Evolutionary conservation across 2,329 filamentous ascomycete species (phyloP), one percentile per base, ranked within the genome.

Genomic region (Diplodia corticola): DNA sequence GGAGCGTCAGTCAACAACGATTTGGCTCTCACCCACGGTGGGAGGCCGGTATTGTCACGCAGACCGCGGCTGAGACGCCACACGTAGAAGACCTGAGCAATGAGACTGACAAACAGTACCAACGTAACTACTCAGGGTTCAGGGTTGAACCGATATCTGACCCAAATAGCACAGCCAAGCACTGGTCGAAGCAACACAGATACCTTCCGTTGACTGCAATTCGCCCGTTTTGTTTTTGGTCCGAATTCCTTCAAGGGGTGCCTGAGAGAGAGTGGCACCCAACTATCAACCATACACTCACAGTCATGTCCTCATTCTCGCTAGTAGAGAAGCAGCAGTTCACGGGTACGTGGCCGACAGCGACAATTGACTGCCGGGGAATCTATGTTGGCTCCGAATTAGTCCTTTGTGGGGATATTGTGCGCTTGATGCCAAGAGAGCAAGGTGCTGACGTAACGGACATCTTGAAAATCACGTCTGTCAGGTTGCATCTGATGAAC

Each of bases 361-460:
- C 84, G 0, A 78, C 75, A 0, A 78, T 89, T n/a, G 81, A 80
- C 63, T 83, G 80, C 66, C 79, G 80, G 57, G 86, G 83, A 0
- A 79, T 88, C 6, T 88, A 82, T 68, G 72, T 89, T 2, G 86
- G 87, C 0, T 71, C 82, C 3, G 87, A 89, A 70, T 75, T 88
- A 33, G 72, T 88, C 12, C 76, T 80, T 5, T 72, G 83, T 4
- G 84, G 84, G 1, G 87, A 89, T 67, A 75, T 79, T 0, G 81
- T 88, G 2, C 83, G 86, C 5, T 73, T 89, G 3, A 66, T 75
- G 0, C 77, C 75, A 2, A 70, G 70, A 64, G 28, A 48, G 49
- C 65, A 67, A 20, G 64, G 73, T 1, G 55, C 70, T 1, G 66
- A 68, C 1, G 80, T 82, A 5, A 81, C 79, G 0, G 85, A 88